Base-by-base conservation (phyloP, 495 filamentous ascomycete species). In the Neurospora tetraspora region DNA sequence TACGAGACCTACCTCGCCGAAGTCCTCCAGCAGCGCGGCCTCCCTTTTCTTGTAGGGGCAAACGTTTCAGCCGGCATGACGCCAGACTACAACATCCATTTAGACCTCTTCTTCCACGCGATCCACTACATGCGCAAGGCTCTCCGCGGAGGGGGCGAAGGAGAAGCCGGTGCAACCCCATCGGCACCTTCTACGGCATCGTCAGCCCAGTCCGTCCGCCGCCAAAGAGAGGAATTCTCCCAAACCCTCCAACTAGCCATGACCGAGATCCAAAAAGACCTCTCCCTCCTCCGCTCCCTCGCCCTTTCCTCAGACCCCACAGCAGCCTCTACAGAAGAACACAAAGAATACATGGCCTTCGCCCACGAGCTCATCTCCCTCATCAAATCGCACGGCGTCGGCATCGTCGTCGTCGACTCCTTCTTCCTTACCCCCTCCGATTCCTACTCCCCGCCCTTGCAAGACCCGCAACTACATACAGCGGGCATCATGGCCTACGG, bases 401-500 rank as follows among this genome's bases (percentile, higher is more conserved):
- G 83, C 70, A 80, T 88, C 47, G 82, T 81, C 69, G 74, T 79
- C 20, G 74, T 85, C 5, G 82, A 84, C 70, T 73, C 78, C 6
- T 88, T 85, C 77, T 88, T 85, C 75, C 82, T 83, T 36, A 81
- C 81, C 34, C 82, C 83, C 20, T 85, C 82, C 47, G 76, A 70
- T 4, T 81, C 83, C 68, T 88, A 88, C 76, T 84, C 83, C 18
- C 85, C 86, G 0, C 78, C 83, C 2, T 69, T 80, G n/a, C 79
- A 84, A 34, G 86, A 88, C 71, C 85, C 85, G 1, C 80, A 81
- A 7, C 80, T 88, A 6, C 85, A 85, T 45, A 80, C 79, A 31
- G 84, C 85, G 9, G 80, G 82, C 7, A 85, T 88, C 39, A 69
- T 86, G 2, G 82, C 84, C 20, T 88, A 85, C 77, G 85, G 82